Base-by-base conservation (phyloP, 2,329 filamentous ascomycete species). In the Pestalotiopsis sp. region DNA sequence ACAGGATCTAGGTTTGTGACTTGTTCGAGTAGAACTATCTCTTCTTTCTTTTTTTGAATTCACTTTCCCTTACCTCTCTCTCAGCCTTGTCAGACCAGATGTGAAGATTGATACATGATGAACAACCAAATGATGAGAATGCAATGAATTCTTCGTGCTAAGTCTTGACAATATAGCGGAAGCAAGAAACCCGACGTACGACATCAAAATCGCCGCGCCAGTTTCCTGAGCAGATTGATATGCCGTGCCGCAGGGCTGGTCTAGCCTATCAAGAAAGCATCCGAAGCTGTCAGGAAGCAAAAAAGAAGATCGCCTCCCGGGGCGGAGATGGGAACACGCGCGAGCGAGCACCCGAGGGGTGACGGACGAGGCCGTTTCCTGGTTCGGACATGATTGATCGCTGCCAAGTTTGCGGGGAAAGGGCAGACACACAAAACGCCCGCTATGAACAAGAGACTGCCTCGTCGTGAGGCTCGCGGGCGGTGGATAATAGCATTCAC, bases 401-500 rank as follows among this genome's bases (percentile, higher is more conserved):
- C 40, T 26, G 26, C 26, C n/a, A 10, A 30, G 22, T 24, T 48
- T 48, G 60, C 13, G 60, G 60, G 60, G 60, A 14, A 30, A 58
- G 56, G 20, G 40, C 40, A 52, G 20, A 63, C 60, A 63, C 60
- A 63, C 38, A 48, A 48, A 44, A 63, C 60, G 39, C 24, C 44
- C 58, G 58, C 60, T 63, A 63, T 63, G 60, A 63, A 63, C 60
- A 63, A 24, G 11, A 17, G 30, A 35, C 30, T 35, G 30, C 30
- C 6, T 35, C 7, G 30, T 35, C 30, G 30, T 9, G 30, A 35
- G 1, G 17, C 44, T 44, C 60, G 39, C 14, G 60, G 20, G 13
- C 56, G 20, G 56, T 58, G 56, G 22, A 58, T 35, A 35, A 58
- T 17, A 26, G 56, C 22, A 26, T 58, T 13, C 14, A 11, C 56